Evolutionary conservation across 75 land plant genomes (phyloP).

Genomic region (Pseudotsuga menziesii): DNA sequence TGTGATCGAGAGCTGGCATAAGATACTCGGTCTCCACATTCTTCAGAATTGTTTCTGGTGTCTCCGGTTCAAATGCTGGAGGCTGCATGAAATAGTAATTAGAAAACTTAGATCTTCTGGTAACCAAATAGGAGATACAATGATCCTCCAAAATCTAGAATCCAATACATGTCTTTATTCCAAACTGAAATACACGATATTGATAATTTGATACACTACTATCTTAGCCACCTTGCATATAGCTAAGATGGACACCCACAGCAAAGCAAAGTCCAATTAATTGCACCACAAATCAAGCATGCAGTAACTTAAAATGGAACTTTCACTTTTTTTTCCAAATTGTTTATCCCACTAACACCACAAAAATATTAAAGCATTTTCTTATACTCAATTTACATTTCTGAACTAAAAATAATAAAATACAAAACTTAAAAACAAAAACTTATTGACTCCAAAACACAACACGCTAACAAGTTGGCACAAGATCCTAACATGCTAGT

Average conservation of each 20-base stretch:
- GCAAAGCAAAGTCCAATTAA: not conserved
- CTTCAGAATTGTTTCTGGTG: conserved; percentile 47
- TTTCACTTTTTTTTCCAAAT: not conserved
- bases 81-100: conserved; percentile 44
- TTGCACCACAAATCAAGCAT: not conserved
- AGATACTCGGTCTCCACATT: conserved; percentile 72
- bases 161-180: not conserved
- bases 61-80: conserved; percentile 73
- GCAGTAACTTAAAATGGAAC: not conserved
- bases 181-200: not conserved
- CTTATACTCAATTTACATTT: not conserved
- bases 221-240: not conserved
- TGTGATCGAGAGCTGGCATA: conserved; percentile 59
- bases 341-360: not conserved
- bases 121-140: not conserved
- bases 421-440: not conserved
- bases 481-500: not conserved
- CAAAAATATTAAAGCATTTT: not conserved
- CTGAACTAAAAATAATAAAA: not conserved
- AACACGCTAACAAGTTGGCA: not conserved
- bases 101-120: not conserved
- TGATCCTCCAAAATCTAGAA: not conserved
- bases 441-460: not conserved
- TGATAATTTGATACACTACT: not conserved
- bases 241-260: not conserved